These are phyloP conservation scores for Gaeumannomyces sp. DNA, from an alignment of 2,329 filamentous ascomycete species.

Conservation along the genomic window DNA sequence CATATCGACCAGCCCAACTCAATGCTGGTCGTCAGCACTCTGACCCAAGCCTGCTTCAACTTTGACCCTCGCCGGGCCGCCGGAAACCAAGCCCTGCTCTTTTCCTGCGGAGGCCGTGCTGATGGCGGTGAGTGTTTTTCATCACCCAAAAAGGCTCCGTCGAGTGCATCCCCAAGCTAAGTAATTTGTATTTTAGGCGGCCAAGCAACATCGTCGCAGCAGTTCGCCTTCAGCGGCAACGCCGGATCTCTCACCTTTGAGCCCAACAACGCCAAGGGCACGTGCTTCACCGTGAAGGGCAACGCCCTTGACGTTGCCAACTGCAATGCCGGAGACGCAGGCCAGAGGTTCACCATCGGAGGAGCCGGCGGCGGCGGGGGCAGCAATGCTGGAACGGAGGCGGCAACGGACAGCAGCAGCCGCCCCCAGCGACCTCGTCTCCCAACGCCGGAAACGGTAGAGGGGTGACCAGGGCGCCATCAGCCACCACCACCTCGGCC, in stretches of 20 bases:
- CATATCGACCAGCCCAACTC: constrained; percentile 42
- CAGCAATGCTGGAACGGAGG: constrained; percentile 10
- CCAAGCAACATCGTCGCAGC: constrained; percentile 43
- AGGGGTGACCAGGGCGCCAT: not conserved
- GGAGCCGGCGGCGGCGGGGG: constrained; percentile 13
- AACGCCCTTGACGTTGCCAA: constrained; percentile 29
- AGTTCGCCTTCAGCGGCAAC: constrained; percentile 40
- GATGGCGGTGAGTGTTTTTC: constrained; percentile 35
- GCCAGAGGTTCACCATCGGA: constrained; percentile 30
- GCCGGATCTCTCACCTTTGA: constrained; percentile 35
- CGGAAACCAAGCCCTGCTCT: constrained; percentile 48
- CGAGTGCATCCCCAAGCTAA: not conserved
- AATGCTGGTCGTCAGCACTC: constrained; percentile 47
- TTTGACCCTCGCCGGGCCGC: constrained; percentile 45
- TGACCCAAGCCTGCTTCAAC: constrained; percentile 54
- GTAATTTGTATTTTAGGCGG: constrained; percentile 28
- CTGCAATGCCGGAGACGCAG: constrained; percentile 20
- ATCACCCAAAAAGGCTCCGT: not conserved
- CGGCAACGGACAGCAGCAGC: constrained; percentile 13
- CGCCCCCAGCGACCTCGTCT: constrained; percentile 14
- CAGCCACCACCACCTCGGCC: not conserved
- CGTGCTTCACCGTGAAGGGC: constrained; percentile 41
- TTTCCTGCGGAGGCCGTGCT: constrained; percentile 52
- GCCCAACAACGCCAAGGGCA: constrained; percentile 38
- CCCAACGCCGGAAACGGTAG: not conserved